These are phyloP conservation scores for Penicillium sp. DNA, from an alignment of 2,329 filamentous ascomycete genomes.

Conservation along the genomic window DNA sequence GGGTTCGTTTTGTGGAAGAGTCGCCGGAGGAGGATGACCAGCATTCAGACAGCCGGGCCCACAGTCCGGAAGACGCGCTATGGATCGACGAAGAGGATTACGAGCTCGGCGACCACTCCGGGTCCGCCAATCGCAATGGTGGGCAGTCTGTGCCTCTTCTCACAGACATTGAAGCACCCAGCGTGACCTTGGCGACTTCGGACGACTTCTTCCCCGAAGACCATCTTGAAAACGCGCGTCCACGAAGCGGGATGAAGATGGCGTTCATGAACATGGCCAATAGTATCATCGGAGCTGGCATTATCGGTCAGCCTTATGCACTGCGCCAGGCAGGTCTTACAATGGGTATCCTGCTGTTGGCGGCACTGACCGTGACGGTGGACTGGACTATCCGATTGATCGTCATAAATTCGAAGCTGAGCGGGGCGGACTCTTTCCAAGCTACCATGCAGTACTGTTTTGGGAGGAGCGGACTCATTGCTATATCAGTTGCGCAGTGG, in stretches of 20 bases:
- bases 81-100: constrained; percentile 64
- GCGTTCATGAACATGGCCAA: constrained; percentile 99
- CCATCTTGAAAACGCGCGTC: constrained; percentile 62
- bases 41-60: constrained; percentile 32
- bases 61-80: constrained; percentile 28
- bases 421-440: constrained; percentile 90
- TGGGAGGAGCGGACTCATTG: constrained; percentile 79
- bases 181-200: constrained; percentile 66
- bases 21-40: constrained; percentile 25
- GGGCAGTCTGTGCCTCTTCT: constrained; percentile 66
- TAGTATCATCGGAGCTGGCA: constrained; percentile 81
- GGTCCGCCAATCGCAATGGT: constrained; percentile 38
- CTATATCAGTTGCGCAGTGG: constrained; percentile 92
- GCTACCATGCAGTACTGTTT: constrained; percentile 96
- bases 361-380: constrained; percentile 76
- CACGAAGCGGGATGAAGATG: constrained; percentile 79
- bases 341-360: constrained; percentile 73
- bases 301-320: constrained; percentile 89
- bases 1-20: constrained; percentile 67
- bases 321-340: constrained; percentile 85
- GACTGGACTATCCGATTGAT: constrained; percentile 99
- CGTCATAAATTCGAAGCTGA: constrained; percentile 95
- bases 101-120: constrained; percentile 44
- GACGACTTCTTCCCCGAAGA: constrained; percentile 59
- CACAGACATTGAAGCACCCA: constrained; percentile 79